A percentile compares a stretch with the other conserved stretches of the same genome.
phyloP scores from a whole-genome alignment of 2,329 filamentous ascomycete species.

The Monascus ruber region DNA sequence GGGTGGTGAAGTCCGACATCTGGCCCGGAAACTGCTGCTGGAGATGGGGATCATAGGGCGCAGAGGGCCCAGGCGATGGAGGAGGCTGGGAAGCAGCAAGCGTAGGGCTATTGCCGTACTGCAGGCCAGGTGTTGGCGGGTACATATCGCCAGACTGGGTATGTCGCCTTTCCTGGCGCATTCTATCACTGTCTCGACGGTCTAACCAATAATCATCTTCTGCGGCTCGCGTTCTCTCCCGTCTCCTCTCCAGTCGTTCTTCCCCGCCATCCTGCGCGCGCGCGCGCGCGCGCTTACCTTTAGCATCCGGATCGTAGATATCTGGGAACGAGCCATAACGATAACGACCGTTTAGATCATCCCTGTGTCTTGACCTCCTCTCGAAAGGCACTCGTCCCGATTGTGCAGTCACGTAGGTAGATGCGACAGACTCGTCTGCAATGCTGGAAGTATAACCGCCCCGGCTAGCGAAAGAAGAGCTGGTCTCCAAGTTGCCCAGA shows the following conservation, averaged over 20 bases:
- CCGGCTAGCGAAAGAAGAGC: conserved; percentile 13
- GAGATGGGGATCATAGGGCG: conserved; percentile 36
- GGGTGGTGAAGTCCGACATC: conserved; percentile 35
- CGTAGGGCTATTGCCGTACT: conserved; percentile 1
- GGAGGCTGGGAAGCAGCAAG: conserved; percentile 8
- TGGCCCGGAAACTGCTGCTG: conserved; percentile 50
- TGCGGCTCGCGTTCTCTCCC: conserved; percentile 1
- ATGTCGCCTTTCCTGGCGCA: conserved; percentile 16
- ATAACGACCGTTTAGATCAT: conserved; percentile 11
- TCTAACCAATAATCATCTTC: conserved; percentile 3
- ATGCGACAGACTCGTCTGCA: conserved; percentile 21
- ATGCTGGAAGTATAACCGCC: conserved; percentile 17
- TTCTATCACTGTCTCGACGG: conserved; percentile 9
- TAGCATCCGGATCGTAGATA: conserved; percentile 6
- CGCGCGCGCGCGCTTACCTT: conserved; percentile 10
- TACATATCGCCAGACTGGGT: conserved; percentile 19
- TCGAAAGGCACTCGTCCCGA: conserved; percentile 21
- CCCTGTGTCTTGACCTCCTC: conserved; percentile 15
- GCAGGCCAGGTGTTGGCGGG: conserved; percentile 7
- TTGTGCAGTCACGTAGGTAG: conserved; percentile 30
- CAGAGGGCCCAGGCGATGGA: conserved; percentile 12
- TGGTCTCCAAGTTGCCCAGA: conserved; percentile 22
- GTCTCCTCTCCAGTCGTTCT: conserved; percentile 12
- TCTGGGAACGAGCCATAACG: conserved; percentile 11
- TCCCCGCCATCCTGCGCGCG: conserved; percentile 18